Evolutionary conservation across 1,284 basidiomycete species (phyloP).

Genomic region (Fomes fomentarius): DNA sequence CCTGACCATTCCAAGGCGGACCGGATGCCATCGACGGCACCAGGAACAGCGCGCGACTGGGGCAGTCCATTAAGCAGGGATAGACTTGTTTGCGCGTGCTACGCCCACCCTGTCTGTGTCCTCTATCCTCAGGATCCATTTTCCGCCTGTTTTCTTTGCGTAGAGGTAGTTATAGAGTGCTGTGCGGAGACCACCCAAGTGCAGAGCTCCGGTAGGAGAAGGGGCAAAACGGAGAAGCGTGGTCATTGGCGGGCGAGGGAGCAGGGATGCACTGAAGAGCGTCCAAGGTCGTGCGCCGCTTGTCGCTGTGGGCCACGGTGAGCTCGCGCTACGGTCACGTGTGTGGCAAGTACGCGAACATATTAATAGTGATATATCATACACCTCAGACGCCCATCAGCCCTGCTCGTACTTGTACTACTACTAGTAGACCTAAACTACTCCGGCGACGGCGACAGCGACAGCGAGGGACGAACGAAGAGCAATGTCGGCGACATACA

Average conservation of each 20-base stretch:
- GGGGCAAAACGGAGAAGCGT: conserved; percentile 88
- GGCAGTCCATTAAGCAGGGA: not conserved
- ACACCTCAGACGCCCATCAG: not conserved
- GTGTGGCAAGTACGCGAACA: too few species aligned
- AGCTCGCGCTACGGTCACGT: not conserved
- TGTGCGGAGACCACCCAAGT: conserved; percentile 95
- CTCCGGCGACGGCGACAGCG: too few species aligned
- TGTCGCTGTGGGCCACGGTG: not conserved
- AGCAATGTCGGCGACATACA: conserved; percentile 19
- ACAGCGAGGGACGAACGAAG: not conserved
- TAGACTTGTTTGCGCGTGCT: too few species aligned
- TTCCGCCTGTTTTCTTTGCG: conserved; percentile 80
- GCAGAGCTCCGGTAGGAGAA: conserved; percentile 93
- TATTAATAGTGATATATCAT: not conserved
- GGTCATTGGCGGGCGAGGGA: conserved; percentile 1
- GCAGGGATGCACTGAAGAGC: not conserved
- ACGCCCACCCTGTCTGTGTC: conserved; percentile 86
- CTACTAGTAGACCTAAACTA: too few species aligned
- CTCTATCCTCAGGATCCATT: conserved; percentile 92
- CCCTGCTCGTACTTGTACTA: too few species aligned
- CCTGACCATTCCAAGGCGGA: conserved; percentile 91
- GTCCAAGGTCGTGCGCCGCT: not conserved
- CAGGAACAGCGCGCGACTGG: conserved; percentile 80
- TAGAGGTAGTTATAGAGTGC: conserved; percentile 93
- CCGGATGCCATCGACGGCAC: conserved; percentile 82